Evolutionary conservation across 495 filamentous ascomycete species (phyloP), one percentile per base, ranked within the genome.

Genomic region (Hyaloscypha bicolor): DNA sequence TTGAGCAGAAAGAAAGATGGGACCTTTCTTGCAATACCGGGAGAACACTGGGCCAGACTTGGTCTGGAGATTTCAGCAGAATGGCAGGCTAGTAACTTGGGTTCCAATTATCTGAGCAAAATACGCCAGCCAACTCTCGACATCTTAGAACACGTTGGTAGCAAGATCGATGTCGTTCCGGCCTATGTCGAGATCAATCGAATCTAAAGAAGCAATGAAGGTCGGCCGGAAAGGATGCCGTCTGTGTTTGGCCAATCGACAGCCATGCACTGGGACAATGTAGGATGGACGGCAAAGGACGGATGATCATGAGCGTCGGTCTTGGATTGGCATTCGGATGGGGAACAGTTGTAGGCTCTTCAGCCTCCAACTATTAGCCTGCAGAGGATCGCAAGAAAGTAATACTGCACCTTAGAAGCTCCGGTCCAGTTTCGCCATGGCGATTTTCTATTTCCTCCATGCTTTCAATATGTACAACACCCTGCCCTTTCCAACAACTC

Each of bases 401-500:
- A 12, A 4, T 19, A 19, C 9, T 19, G 4, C 9, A 48, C 42
- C 42, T 48, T 2, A 25, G 25, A 25, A 25, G 25, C 25, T 25
- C 25, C 25, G 25, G 25, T 48, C 42, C 9, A 19, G 16, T 11
- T 48, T 19, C 11, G 11, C 42, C 11, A 48, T 48, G 11, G 4
- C 8, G 6, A 6, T 48, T 48, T 48, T 48, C 9, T 48, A 48
- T 48, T 48, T 16, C 42, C 42, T 37, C 35, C 35, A 37, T 1
- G 3, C 12, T 12, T 12, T 37, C 16, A 62, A 63, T 72, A 72
- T 72, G 57, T 72, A 67, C 67, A 70, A 35, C 25, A 60, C 55
- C 5, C 45, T 62, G 33, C 32, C 42, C 31, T 16, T 55, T 19
- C 21, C n/a, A 12, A n/a, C 9, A 61, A 0, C 22, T 66, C 39